phyloP scores from a whole-genome alignment of 2,329 filamentous ascomycete genomes.

The Aspergillus vadensis region DNA sequence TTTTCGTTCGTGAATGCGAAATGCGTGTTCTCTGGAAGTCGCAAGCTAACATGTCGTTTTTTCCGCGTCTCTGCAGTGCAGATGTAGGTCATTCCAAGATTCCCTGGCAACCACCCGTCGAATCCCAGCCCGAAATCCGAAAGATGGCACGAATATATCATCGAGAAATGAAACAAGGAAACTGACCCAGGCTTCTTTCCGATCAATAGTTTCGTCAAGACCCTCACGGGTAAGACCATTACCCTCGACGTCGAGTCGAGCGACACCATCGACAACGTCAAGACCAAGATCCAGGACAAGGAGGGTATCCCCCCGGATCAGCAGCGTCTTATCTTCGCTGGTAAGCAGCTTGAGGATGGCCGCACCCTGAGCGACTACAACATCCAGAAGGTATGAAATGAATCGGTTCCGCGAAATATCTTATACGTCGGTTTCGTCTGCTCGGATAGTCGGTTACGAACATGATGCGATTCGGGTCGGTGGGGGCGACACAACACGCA shows the following conservation, averaged over 20 bases:
- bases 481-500: background rate
- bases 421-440: constrained; percentile 7
- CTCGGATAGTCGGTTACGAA: constrained; percentile 1
- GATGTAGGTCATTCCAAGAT: constrained; percentile 68
- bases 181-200: constrained; percentile 26
- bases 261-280: constrained; percentile 99
- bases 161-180: constrained; percentile 11
- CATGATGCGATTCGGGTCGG: background rate
- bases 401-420: constrained; percentile 12
- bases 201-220: constrained; percentile 90
- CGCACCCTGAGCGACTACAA: constrained; percentile 97
- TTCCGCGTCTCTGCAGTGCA: constrained; percentile 65
- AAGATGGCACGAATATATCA: background rate
- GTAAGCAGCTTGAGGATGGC: constrained; percentile 99
- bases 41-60: constrained; percentile 51
- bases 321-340: constrained; percentile 97
- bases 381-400: constrained; percentile 85
- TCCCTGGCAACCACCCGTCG: constrained; percentile 21
- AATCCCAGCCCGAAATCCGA: constrained; percentile 3
- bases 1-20: constrained; percentile 14
- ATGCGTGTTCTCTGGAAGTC: constrained; percentile 18
- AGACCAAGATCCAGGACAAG: constrained; percentile 99
- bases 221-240: constrained; percentile 99
- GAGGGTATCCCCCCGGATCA: constrained; percentile 98
- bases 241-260: constrained; percentile 98